phyloP scores from a whole-genome alignment of 208 protist species.

The Trypanosoma scelopori region DNA sequence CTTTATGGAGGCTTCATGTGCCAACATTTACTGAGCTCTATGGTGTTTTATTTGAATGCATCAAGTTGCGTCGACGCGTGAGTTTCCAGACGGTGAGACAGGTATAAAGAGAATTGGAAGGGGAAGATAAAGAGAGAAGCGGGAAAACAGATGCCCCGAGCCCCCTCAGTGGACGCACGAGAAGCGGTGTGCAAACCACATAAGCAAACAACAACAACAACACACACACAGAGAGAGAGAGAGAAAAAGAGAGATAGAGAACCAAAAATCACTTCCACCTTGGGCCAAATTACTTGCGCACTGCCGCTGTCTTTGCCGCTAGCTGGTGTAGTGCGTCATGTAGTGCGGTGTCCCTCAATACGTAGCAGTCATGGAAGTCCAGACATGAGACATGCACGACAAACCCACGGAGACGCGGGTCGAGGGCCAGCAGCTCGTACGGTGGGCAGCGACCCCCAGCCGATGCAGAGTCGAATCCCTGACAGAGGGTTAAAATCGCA shows the following conservation, averaged over 20 bases:
- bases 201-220: background rate
- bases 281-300: background rate
- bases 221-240: background rate
- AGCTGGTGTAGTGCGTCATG: slow-evolving; percentile 1
- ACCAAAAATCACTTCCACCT: background rate
- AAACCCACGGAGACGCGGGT: slow-evolving; percentile 9
- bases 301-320: background rate
- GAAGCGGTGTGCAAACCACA: too few relatives aligned
- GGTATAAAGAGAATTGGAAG: background rate
- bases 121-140: slow-evolving; percentile 3
- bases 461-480: background rate
- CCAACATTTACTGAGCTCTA: slow-evolving; percentile 13
- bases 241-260: slow-evolving; percentile 13
- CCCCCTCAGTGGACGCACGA: too few relatives aligned
- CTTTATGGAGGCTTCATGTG: slow-evolving; percentile 24
- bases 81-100: background rate
- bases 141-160: background rate
- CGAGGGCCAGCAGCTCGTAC: slow-evolving; percentile 11
- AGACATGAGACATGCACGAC: slow-evolving; percentile 1
- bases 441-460: slow-evolving; percentile 2
- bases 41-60: background rate
- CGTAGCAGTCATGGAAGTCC: slow-evolving; percentile 5
- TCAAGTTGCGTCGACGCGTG: background rate
- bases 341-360: slow-evolving; percentile 1
- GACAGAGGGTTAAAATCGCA: slow-evolving; percentile 8